Evolutionary conservation across 305 asterid species (phyloP).

Genomic region (Lippia alba): DNA sequence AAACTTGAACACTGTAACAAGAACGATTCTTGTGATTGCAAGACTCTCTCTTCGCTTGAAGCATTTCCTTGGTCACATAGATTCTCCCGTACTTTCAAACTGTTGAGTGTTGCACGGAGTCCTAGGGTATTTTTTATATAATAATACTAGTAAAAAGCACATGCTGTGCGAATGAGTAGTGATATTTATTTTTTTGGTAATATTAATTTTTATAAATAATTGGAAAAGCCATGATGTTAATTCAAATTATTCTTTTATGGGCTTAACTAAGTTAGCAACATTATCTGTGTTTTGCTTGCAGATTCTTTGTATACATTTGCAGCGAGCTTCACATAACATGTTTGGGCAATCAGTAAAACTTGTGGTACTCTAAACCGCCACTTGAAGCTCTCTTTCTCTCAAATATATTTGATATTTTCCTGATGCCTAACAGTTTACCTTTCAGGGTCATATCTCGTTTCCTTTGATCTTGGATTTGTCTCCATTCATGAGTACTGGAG

Average conservation of each 20-base stretch:
- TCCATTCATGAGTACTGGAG: slow-evolving; percentile 51
- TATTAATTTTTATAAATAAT: no score
- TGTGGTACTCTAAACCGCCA: slow-evolving; percentile 49
- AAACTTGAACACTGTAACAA: slow-evolving; percentile 58
- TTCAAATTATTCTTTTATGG: background rate
- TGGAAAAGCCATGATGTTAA: no score
- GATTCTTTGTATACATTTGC: slow-evolving; percentile 93
- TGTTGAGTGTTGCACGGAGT: slow-evolving; percentile 60
- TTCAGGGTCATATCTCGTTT: slow-evolving; percentile 81
- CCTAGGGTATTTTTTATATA: slow-evolving; percentile 61
- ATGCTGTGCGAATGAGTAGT: no score
- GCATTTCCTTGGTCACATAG: slow-evolving; percentile 80
- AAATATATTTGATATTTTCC: no score
- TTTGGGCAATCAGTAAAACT: slow-evolving; percentile 77
- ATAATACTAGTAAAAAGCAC: no score
- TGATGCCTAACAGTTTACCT: slow-evolving; percentile 1
- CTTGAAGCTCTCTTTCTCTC: background rate
- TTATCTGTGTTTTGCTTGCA: slow-evolving; percentile 39
- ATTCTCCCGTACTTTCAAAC: slow-evolving; percentile 75
- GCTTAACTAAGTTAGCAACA: background rate
- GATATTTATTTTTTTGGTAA: no score
- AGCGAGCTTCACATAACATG: slow-evolving; percentile 80
- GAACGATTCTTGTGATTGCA: slow-evolving; percentile 83
- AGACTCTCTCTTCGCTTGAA: slow-evolving; percentile 58
- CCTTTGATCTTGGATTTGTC: slow-evolving; percentile 73